Conservation (phyloP, 2,329 filamentous ascomycete species). For the Cladophialophora bantiana region DNA sequence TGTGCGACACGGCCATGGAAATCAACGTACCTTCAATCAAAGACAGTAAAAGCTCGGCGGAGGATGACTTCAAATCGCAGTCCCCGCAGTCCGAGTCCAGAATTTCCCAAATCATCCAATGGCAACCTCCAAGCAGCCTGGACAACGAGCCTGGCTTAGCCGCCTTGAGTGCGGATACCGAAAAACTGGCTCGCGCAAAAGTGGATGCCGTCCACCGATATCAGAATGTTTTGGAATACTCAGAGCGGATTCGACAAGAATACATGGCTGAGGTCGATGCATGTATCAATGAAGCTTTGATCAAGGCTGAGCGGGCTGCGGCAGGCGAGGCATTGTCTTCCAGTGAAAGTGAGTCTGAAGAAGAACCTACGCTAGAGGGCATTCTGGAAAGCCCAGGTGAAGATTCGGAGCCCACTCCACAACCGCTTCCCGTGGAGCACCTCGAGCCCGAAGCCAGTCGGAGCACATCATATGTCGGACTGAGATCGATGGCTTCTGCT, state of each 20-base stretch:
- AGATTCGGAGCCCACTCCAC: slow-evolving; percentile 28
- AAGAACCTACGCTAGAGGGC: slow-evolving; percentile 35
- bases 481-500: slow-evolving; percentile 62
- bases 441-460: slow-evolving; percentile 31
- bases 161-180: slow-evolving; percentile 87
- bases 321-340: slow-evolving; percentile 76
- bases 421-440: slow-evolving; percentile 1
- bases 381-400: slow-evolving; percentile 29
- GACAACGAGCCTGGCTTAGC: slow-evolving; percentile 93
- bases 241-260: slow-evolving; percentile 92
- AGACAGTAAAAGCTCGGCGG: slow-evolving; percentile 70
- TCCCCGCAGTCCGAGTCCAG: slow-evolving; percentile 95
- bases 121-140: slow-evolving; percentile 90
- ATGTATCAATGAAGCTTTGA: slow-evolving; percentile 90
- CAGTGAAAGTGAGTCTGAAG: slow-evolving; percentile 52
- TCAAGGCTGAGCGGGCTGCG: slow-evolving; percentile 86
- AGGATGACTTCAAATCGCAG: slow-evolving; percentile 84
- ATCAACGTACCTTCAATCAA: slow-evolving; percentile 95
- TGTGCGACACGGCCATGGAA: slow-evolving; percentile 94
- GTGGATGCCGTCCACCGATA: slow-evolving; percentile 93
- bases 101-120: slow-evolving; percentile 92
- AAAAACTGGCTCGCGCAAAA: slow-evolving; percentile 81
- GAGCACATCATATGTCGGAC: slow-evolving; percentile 32
- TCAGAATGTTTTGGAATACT: slow-evolving; percentile 91
- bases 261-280: slow-evolving; percentile 93